These are phyloP conservation scores for Ophiosphaerella korrae DNA, from an alignment of 2,329 filamentous ascomycete genomes.

Conservation along the genomic window DNA sequence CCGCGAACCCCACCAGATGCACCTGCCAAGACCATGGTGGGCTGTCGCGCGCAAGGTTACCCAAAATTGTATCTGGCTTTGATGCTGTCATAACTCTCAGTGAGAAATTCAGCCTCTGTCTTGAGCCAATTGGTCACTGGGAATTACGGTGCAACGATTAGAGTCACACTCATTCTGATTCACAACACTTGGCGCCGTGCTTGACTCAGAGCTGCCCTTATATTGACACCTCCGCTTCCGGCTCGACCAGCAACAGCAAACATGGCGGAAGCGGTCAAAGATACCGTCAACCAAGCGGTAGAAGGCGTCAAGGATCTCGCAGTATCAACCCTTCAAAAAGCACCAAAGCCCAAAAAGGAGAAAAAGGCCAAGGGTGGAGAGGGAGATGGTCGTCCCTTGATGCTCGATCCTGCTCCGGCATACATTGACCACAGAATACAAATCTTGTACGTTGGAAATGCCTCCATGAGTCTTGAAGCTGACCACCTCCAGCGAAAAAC, in stretches of 20 bases:
- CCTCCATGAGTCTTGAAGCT: conserved; percentile 4
- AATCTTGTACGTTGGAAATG: conserved; percentile 62
- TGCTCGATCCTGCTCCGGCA: conserved; percentile 64
- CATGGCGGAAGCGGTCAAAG: conserved; percentile 57
- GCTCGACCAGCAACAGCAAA: conserved; percentile 27
- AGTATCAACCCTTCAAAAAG: conserved; percentile 48
- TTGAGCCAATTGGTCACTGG: not conserved
- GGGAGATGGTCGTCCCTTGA: conserved; percentile 50
- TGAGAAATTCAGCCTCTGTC: conserved; percentile 8
- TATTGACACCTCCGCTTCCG: conserved; percentile 25
- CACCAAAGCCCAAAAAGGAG: conserved; percentile 45
- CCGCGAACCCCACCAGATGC: conserved; percentile 32
- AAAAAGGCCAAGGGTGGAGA: conserved; percentile 54
- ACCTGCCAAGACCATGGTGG: conserved; percentile 25
- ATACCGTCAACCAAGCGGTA: conserved; percentile 56
- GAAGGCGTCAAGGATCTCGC: conserved; percentile 66
- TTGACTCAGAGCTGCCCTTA: conserved; percentile 35
- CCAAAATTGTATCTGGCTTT: conserved; percentile 30
- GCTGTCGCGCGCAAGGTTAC: conserved; percentile 27
- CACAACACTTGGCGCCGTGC: conserved; percentile 14
- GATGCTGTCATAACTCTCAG: conserved; percentile 7
- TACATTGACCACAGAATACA: conserved; percentile 84
- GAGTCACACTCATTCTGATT: conserved; percentile 5
- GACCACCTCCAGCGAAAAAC: conserved; percentile 61
- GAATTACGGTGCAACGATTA: not conserved